These are phyloP conservation scores for Penicillium polonicum DNA, from an alignment of 2,329 filamentous ascomycete genomes.

Conservation along the genomic window DNA sequence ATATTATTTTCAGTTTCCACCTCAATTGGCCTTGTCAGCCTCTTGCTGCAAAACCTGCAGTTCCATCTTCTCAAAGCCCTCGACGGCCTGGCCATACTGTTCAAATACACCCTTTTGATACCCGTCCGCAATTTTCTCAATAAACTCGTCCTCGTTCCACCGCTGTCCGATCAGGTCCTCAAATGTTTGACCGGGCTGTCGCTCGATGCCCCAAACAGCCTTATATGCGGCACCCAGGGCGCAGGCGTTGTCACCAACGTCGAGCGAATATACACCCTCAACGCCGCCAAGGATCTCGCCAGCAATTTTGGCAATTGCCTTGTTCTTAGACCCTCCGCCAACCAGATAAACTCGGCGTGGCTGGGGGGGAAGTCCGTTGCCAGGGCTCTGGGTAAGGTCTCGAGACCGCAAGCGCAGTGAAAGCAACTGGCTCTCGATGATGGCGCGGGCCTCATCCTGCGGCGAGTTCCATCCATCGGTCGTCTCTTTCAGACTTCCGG, in stretches of 20 bases:
- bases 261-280: constrained; percentile 89
- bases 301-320: constrained; percentile 79
- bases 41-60: constrained; percentile 55
- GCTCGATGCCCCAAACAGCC: constrained; percentile 86
- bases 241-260: constrained; percentile 93
- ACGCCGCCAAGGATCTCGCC: constrained; percentile 84
- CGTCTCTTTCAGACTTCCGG: constrained; percentile 54
- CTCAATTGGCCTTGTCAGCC: constrained; percentile 5
- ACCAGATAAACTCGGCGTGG: constrained; percentile 90
- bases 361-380: constrained; percentile 67
- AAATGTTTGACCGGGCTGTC: constrained; percentile 68
- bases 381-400: constrained; percentile 65
- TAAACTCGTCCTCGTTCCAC: constrained; percentile 82
- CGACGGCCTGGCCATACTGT: constrained; percentile 72
- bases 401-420: constrained; percentile 83
- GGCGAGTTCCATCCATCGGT: constrained; percentile 56
- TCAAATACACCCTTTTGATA: constrained; percentile 74
- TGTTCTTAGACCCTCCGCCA: constrained; percentile 85
- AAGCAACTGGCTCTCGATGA: constrained; percentile 92
- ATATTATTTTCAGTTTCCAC: neutral
- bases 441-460: constrained; percentile 74
- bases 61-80: constrained; percentile 77
- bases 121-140: constrained; percentile 78
- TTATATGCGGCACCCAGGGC: constrained; percentile 94
- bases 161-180: constrained; percentile 80